Percentiles rank a stretch among this genome's conserved stretches.
Conservation (phyloP, 768 basidiomycete species). For the Boletus subparvulus region DNA sequence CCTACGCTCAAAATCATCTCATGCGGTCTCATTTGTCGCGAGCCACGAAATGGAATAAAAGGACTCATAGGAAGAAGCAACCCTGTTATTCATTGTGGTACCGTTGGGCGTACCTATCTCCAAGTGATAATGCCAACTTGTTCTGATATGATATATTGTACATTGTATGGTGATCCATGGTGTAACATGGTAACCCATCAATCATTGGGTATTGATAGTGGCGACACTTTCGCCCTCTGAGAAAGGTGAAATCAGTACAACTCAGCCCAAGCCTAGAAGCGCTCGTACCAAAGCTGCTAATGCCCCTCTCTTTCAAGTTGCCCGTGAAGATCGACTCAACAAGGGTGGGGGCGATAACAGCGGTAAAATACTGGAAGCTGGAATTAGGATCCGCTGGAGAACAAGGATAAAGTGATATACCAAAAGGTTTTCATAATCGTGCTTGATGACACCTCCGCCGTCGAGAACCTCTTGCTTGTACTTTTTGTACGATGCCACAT, state of each 20-base stretch:
- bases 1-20: neutral
- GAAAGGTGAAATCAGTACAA: neutral
- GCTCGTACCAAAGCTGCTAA: conserved; percentile 13
- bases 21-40: neutral
- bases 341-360: conserved; percentile 3
- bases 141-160: neutral
- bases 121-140: neutral
- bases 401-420: neutral
- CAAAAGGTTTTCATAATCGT: conserved; percentile 5
- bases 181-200: neutral
- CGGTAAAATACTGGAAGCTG: conserved; percentile 18
- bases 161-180: neutral
- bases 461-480: conserved; percentile 7
- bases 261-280: neutral
- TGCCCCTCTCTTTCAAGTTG: conserved; percentile 9
- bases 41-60: neutral
- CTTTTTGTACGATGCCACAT: conserved; percentile 3
- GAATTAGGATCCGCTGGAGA: neutral
- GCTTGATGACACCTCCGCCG: conserved; percentile 5
- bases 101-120: neutral
- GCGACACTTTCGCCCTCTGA: conserved; percentile 16
- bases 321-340: neutral
- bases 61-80: neutral
- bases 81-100: neutral
- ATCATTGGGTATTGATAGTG: neutral